Evolutionary conservation across 2,329 filamentous ascomycete species (phyloP).

Genomic region (Penicillium psychrosexuale): DNA sequence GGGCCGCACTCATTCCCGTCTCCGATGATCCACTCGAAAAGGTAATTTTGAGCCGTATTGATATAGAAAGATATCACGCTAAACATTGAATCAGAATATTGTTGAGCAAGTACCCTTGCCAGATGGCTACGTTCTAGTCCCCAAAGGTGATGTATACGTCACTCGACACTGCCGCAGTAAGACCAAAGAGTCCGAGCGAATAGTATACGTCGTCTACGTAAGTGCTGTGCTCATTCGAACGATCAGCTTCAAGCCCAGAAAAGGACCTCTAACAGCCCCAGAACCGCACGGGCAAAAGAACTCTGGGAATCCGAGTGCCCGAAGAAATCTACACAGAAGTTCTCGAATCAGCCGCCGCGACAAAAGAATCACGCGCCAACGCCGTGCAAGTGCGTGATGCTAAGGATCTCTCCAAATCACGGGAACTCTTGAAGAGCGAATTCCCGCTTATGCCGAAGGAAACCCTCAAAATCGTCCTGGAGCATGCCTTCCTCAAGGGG

Average conservation of each 20-base stretch:
- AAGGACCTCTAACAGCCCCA: constrained; percentile 8
- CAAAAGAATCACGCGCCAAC: constrained; percentile 39
- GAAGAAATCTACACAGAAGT: constrained; percentile 39
- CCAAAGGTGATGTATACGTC: constrained; percentile 44
- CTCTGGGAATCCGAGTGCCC: constrained; percentile 46
- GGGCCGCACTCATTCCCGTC: constrained; percentile 15
- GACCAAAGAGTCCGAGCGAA: constrained; percentile 31
- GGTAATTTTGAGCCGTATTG: constrained; percentile 16
- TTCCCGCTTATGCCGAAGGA: constrained; percentile 41
- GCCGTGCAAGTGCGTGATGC: constrained; percentile 39
- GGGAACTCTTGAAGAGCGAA: constrained; percentile 26
- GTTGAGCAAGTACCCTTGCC: constrained; percentile 28
- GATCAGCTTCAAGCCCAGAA: background rate
- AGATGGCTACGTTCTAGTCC: constrained; percentile 39
- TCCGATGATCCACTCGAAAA: constrained; percentile 29
- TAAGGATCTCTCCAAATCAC: constrained; percentile 27
- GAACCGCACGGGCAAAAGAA: constrained; percentile 30
- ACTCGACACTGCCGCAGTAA: constrained; percentile 42
- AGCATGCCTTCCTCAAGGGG: constrained; percentile 42
- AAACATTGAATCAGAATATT: constrained; percentile 29
- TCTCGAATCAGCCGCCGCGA: constrained; percentile 37
- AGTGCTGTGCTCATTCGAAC: constrained; percentile 11
- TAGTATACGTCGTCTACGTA: constrained; percentile 41
- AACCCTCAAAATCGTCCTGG: constrained; percentile 32
- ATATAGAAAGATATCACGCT: background rate